Evolutionary conservation across 2,329 filamentous ascomycete species (phyloP).

Genomic region (Zasmidium cellare): DNA sequence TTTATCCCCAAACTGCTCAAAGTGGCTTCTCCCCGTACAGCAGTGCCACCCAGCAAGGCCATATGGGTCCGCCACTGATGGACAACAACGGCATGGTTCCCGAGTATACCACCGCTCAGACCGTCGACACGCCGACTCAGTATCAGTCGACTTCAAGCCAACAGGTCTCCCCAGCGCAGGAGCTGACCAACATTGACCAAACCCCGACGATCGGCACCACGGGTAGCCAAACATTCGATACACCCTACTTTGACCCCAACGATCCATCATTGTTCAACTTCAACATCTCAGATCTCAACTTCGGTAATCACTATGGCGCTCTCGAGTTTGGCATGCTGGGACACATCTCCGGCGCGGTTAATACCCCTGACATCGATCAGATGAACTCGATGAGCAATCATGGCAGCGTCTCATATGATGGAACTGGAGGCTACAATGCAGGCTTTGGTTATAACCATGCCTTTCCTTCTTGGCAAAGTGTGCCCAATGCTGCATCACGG

Average conservation of each 20-base stretch:
- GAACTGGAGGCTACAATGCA: slow-evolving; percentile 22
- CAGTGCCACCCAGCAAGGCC: slow-evolving; percentile 29
- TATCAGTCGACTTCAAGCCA: slow-evolving; percentile 61
- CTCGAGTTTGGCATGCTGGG: slow-evolving; percentile 95
- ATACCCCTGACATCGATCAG: slow-evolving; percentile 34
- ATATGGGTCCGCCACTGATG: slow-evolving; percentile 44
- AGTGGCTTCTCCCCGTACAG: slow-evolving; percentile 41
- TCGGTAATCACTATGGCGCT: slow-evolving; percentile 93
- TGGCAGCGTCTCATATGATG: slow-evolving; percentile 31
- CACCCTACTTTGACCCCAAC: slow-evolving; percentile 78
- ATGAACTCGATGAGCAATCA: slow-evolving; percentile 33
- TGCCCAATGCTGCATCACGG: slow-evolving; percentile 39
- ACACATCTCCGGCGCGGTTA: slow-evolving; percentile 81
- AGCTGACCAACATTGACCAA: slow-evolving; percentile 49
- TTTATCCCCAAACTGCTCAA: slow-evolving; percentile 44
- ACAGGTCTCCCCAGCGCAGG: slow-evolving; percentile 47
- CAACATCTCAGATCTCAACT: slow-evolving; percentile 89
- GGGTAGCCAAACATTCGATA: slow-evolving; percentile 49
- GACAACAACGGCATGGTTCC: slow-evolving; percentile 43
- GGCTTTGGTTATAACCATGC: slow-evolving; percentile 24
- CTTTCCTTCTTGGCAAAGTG: slow-evolving; percentile 33
- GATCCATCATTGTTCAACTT: slow-evolving; percentile 95
- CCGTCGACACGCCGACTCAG: slow-evolving; percentile 63
- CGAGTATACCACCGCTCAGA: slow-evolving; percentile 63
- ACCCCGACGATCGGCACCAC: slow-evolving; percentile 40